Percentiles rank a stretch among this genome's conserved stretches.
Evolutionary conservation across 305 asterid genomes (phyloP).

Genomic region (Fraxinus xanthoxyloides): DNA sequence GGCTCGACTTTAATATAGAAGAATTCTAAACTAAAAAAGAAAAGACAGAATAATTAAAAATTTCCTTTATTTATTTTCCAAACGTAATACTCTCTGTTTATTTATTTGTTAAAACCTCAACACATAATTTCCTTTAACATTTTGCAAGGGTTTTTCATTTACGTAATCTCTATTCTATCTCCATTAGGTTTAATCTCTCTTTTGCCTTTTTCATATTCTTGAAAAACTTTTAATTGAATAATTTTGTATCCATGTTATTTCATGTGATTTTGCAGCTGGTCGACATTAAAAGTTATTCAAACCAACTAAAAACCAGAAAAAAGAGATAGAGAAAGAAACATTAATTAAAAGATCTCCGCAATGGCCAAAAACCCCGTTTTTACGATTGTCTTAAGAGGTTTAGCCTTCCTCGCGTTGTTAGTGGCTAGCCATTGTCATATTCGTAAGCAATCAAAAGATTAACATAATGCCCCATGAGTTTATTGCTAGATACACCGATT

Average conservation of each 20-base stretch:
- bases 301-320: no score
- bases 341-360: no score
- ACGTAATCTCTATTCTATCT: no score
- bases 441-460: constrained; percentile 7
- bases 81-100: neutral
- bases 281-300: no score
- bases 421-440: constrained; percentile 20
- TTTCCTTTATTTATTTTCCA: neutral
- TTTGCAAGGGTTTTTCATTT: no score
- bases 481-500: neutral
- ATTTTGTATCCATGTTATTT: neutral
- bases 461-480: neutral
- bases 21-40: neutral
- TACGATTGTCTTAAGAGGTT: constrained; percentile 6
- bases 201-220: neutral
- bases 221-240: no score
- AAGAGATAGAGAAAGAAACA: no score
- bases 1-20: neutral
- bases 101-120: neutral
- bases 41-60: neutral
- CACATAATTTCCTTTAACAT: no score
- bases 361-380: neutral
- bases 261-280: neutral
- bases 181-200: neutral
- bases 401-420: neutral